A percentile compares a stretch with the other conserved stretches of the same genome.
These are phyloP conservation scores for Protomyces inouyei DNA, from an alignment of 1,139 yeast genomes.

Conservation along the genomic window DNA sequence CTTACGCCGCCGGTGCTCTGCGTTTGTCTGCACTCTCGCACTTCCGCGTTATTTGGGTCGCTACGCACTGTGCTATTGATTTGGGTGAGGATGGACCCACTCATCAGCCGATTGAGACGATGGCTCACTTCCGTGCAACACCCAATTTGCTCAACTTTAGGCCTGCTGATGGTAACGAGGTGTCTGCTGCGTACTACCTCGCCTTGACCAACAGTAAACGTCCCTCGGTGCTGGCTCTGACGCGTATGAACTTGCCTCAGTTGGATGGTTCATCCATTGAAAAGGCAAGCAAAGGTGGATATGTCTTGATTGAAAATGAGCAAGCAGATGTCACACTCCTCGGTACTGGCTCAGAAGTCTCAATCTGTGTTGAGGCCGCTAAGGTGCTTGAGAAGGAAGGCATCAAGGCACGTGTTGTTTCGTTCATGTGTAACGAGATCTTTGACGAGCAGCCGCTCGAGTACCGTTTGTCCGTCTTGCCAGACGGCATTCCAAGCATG, in stretches of 20 bases:
- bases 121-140: slow-evolving; percentile 94
- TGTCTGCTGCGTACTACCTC: slow-evolving; percentile 88
- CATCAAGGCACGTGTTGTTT: slow-evolving; percentile 73
- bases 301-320: slow-evolving; percentile 56
- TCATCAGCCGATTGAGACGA: slow-evolving; percentile 98
- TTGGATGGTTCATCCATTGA: slow-evolving; percentile 88
- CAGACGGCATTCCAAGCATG: slow-evolving; percentile 89
- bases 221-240: slow-evolving; percentile 85
- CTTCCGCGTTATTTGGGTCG: slow-evolving; percentile 93
- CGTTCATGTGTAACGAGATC: slow-evolving; percentile 88
- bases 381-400: slow-evolving; percentile 64
- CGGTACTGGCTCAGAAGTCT: slow-evolving; percentile 95
- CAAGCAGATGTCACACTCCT: slow-evolving; percentile 73
- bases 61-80: slow-evolving; percentile 98
- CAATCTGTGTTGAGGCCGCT: slow-evolving; percentile 75
- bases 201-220: slow-evolving; percentile 69
- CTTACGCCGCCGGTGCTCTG: slow-evolving; percentile 96
- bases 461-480: slow-evolving; percentile 80
- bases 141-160: slow-evolving; percentile 98
- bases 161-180: slow-evolving; percentile 99
- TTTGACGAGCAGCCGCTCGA: slow-evolving; percentile 77
- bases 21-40: slow-evolving; percentile 92
- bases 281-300: slow-evolving; percentile 94
- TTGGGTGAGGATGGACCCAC: slow-evolving; percentile 99
- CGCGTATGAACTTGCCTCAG: slow-evolving; percentile 98